These are phyloP conservation scores for Colletotrichum sp. DNA, from an alignment of 2,329 filamentous ascomycete species.

Conservation along the genomic window DNA sequence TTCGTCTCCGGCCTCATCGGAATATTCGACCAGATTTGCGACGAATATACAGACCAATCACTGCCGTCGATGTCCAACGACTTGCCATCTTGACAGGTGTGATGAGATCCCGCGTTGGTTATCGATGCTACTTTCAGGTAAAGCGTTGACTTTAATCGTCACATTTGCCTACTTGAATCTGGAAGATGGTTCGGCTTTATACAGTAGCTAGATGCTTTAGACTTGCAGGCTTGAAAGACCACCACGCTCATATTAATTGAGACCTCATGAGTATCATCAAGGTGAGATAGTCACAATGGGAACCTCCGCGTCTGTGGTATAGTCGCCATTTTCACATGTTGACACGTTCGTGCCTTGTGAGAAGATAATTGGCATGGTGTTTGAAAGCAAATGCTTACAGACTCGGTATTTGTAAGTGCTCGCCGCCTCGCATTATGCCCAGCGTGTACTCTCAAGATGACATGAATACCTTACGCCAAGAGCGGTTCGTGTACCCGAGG, in stretches of 20 bases:
- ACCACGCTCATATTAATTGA: too few species aligned
- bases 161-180: too few species aligned
- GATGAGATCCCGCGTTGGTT: accelerated
- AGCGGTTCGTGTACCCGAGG: not conserved
- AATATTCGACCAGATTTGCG: not conserved
- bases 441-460: not conserved
- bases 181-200: too few species aligned
- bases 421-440: accelerated
- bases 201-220: too few species aligned
- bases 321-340: too few species aligned
- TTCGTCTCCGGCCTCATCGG: not conserved
- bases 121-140: not conserved
- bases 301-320: too few species aligned
- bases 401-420: accelerated
- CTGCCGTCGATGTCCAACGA: not conserved
- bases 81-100: not conserved
- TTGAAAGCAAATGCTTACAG: accelerated
- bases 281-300: too few species aligned
- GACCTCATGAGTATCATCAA: too few species aligned
- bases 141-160: too few species aligned
- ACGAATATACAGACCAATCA: not conserved
- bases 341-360: accelerated
- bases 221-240: too few species aligned
- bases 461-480: not conserved
- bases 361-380: accelerated